Base-by-base conservation (phyloP, 768 basidiomycete genomes). In the Naganishia randhawae region DNA sequence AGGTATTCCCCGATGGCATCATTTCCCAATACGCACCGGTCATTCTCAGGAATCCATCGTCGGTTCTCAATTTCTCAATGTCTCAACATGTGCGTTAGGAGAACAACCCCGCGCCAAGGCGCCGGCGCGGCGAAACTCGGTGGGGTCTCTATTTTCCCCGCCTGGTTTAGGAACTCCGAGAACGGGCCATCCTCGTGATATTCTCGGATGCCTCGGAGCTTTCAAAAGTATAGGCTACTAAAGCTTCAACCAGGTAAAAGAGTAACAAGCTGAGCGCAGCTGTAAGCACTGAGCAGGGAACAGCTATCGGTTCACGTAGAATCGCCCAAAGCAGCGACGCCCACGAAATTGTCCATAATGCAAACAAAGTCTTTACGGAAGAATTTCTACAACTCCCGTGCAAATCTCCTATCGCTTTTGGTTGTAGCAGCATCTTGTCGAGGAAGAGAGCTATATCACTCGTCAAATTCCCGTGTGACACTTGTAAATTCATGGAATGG, bases 401-500 rank as follows among this genome's bases (percentile, higher is more conserved):
- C 1, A 48, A n/a, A 48, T 48, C 11, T 11, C 19, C 13, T 22
- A 3, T 4, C 19, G 45, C 4, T 48, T 39, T 39, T 39, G 7
- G 37, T 7, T 39, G 37, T 39, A 42, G 41, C 19, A 42, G 41
- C 41, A 42, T 48, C 7, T 39, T n/a, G n/a, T n/a, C 16, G 6
- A 2, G 53, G 9, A 61, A 41, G 22, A 11, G 37, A 25, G n/a
- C 19, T 7, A 1, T 27, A 66, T 41, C n/a, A 77, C 50, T 75
- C 77, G 35, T 73, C 77, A 31, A 79, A 73, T 68, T 77, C 74
- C 52, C 76, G 69, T 37, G 93, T 96, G 76, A 96, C 90, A 80
- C 90, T 92, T 75, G 87, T 89, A 81, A 96, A 96, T 52, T 85
- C 89, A 62, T 86, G 88, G 81, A 95, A 95, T 73, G 91, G 80